Conservation (phyloP, 1,284 basidiomycete genomes). For the Cystodermella granulosa region DNA sequence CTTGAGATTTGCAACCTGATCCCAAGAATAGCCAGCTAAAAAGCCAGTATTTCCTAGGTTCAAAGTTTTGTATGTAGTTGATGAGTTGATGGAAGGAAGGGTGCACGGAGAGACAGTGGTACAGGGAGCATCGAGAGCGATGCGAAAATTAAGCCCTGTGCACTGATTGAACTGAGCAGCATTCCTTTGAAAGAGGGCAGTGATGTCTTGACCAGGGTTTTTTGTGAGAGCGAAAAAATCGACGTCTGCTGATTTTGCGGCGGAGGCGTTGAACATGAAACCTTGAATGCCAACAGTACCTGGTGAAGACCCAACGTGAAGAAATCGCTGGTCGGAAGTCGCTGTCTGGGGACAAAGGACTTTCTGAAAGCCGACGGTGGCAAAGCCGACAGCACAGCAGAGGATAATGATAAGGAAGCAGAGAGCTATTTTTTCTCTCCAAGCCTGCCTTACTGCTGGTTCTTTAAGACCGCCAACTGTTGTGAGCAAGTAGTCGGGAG, state of each 20-base stretch:
- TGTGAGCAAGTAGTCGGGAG: slow-evolving; percentile 72
- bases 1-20: slow-evolving; percentile 62
- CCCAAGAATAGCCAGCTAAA: slow-evolving; percentile 84
- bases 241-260: slow-evolving; percentile 48
- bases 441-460: slow-evolving; percentile 77
- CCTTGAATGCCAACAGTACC: slow-evolving; percentile 78
- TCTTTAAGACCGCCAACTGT: slow-evolving; percentile 79
- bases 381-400: slow-evolving; percentile 82
- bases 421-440: slow-evolving; percentile 95
- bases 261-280: slow-evolving; percentile 70
- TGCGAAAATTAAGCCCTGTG: slow-evolving; percentile 53
- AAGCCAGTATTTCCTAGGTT: slow-evolving; percentile 60
- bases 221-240: slow-evolving; percentile 60
- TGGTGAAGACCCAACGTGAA: slow-evolving; percentile 54
- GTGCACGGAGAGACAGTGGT: slow-evolving; percentile 53
- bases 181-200: slow-evolving; percentile 71
- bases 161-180: slow-evolving; percentile 65
- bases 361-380: slow-evolving; percentile 91
- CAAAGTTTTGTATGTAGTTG: slow-evolving; percentile 57
- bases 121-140: slow-evolving; percentile 76
- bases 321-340: slow-evolving; percentile 61
- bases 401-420: slow-evolving; percentile 80
- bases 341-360: slow-evolving; percentile 78
- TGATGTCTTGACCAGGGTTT: slow-evolving; percentile 82
- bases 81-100: slow-evolving; percentile 52